Evolutionary conservation across 805 yeast genomes (phyloP).

Genomic region (Hanseniaspora pseudoguilliermondii): DNA sequence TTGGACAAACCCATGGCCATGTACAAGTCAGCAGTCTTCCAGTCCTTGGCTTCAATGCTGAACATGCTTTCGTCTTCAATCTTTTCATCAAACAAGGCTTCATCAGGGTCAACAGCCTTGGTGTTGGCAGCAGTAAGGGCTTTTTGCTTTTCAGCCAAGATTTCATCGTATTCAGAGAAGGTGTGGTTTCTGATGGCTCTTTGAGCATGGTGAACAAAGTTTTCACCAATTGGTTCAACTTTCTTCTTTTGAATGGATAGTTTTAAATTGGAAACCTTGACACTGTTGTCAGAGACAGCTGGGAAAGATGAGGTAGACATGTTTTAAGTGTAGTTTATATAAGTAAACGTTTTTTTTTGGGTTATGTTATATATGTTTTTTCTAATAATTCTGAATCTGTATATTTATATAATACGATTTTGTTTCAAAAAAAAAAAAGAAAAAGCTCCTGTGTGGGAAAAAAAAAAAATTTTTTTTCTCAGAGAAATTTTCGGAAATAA

Average conservation of each 20-base stretch:
- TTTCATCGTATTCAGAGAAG: conserved; percentile 92
- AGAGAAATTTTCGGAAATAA: too few species aligned
- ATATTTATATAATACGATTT: too few species aligned
- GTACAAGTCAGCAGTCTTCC: conserved; percentile 93
- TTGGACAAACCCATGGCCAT: conserved; percentile 90
- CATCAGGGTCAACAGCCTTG: conserved; percentile 39
- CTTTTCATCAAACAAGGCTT: conserved; percentile 35
- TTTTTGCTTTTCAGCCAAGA: conserved; percentile 84
- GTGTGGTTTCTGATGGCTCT: conserved; percentile 94
- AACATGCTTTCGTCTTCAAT: conserved; percentile 71
- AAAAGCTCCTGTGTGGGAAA: too few species aligned
- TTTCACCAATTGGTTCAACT: conserved; percentile 93
- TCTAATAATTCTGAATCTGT: background rate
- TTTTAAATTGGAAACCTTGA: conserved; percentile 17
- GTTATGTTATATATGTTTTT: background rate
- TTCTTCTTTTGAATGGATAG: conserved; percentile 28
- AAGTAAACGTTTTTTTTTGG: background rate
- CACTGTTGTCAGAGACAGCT: conserved; percentile 42
- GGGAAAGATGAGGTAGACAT: conserved; percentile 33
- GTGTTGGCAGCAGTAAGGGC: conserved; percentile 44
- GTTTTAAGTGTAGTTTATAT: background rate
- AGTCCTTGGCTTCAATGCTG: conserved; percentile 89
- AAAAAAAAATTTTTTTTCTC: too few species aligned
- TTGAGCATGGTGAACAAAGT: conserved; percentile 89
- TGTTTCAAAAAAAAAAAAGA: too few species aligned